Percentiles rank a stretch among this genome's conserved stretches.
These are phyloP conservation scores for Eucalyptus caleyi DNA, from an alignment of 345 rosid species.

Conservation along the genomic window DNA sequence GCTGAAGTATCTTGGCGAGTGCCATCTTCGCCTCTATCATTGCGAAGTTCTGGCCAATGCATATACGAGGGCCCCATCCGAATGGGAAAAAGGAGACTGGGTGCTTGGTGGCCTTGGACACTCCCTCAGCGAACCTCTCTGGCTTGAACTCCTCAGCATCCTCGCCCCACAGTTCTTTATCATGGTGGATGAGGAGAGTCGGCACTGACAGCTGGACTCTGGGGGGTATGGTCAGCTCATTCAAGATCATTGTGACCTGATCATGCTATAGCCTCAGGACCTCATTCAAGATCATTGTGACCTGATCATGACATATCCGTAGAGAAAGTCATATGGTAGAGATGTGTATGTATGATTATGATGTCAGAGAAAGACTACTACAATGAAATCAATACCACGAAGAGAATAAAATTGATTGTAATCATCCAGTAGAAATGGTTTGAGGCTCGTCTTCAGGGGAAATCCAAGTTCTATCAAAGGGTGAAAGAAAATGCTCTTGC, in stretches of 20 bases:
- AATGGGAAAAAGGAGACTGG: background rate
- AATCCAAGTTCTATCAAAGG: background rate
- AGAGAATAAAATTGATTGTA: background rate
- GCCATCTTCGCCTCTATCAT: background rate
- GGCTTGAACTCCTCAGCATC: slow-evolving; percentile 2
- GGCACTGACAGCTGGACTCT: background rate
- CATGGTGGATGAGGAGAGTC: background rate
- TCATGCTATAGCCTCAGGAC: background rate
- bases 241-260: background rate
- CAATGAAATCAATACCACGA: background rate
- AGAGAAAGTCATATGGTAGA: background rate
- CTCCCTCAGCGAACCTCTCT: background rate
- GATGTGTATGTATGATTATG: background rate
- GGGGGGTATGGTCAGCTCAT: background rate
- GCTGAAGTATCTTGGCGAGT: background rate
- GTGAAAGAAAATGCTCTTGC: background rate
- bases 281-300: background rate
- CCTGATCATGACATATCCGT: background rate
- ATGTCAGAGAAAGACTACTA: background rate
- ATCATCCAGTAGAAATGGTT: background rate
- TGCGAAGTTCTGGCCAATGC: slow-evolving; percentile 2
- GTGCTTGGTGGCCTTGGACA: background rate
- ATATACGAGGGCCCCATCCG: background rate
- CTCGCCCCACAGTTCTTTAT: background rate
- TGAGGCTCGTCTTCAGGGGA: background rate